Percentiles rank a stretch among this genome's conserved stretches.
These are phyloP conservation scores for Malassezia equina DNA, from an alignment of 1,284 basidiomycete genomes.

Conservation along the genomic window DNA sequence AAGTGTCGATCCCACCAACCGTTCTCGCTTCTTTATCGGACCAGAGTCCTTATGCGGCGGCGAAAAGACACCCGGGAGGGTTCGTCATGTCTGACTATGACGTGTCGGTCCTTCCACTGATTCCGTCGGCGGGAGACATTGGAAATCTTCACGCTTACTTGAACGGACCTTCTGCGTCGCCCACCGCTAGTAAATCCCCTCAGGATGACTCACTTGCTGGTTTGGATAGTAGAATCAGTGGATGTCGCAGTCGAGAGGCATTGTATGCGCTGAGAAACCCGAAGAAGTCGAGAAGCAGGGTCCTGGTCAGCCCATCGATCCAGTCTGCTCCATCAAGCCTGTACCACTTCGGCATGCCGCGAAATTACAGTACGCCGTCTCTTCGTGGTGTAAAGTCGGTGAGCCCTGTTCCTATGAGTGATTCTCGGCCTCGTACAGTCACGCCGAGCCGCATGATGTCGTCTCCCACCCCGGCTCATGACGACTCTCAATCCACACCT, in stretches of 20 bases:
- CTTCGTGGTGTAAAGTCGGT: neutral
- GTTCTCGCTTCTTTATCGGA: neutral
- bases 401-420: neutral
- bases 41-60: neutral
- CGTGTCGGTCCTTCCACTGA: conserved; percentile 10
- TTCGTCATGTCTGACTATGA: neutral
- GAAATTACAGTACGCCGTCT: conserved; percentile 2
- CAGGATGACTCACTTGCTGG: neutral
- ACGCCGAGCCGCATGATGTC: neutral
- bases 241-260: neutral
- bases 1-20: conserved; percentile 9
- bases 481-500: neutral
- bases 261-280: neutral
- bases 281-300: neutral
- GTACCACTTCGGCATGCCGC: neutral
- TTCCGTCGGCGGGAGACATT: conserved; percentile 8
- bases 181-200: no score
- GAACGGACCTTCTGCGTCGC: neutral
- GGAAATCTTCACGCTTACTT: conserved; percentile 4
- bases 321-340: neutral
- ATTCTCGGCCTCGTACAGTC: neutral
- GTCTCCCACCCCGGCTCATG: neutral
- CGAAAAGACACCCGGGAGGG: neutral
- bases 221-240: neutral
- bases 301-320: neutral